Base-by-base conservation (phyloP, 352 stramenopile genomes). In the Globisporangium uncinulatum region DNA sequence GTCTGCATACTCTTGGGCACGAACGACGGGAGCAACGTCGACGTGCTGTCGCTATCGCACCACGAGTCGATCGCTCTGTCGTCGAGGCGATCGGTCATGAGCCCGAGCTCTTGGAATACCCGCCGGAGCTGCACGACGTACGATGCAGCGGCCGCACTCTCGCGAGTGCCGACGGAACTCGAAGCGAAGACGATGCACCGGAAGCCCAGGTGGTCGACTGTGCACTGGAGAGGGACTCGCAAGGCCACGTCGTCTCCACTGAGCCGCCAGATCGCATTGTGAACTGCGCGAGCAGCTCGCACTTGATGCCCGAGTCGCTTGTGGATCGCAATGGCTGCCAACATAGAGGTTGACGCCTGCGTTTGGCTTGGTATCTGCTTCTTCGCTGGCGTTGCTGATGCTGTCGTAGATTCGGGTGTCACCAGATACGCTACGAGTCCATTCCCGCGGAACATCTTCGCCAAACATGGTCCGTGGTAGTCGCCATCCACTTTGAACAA, bases 141-240 rank as follows among this genome's bases (percentile, higher is more conserved):
- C 6, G 7, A 9, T 10, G 6, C 15, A 6, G 42, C 17, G 4
- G 32, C 31, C 20, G 31, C 15, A 10, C 17, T 29, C 6, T 17
- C 20, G 42, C 20, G 3, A 20, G n/a, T 7, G 5, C 42, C 0
- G 1, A 24, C 2, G 42, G n/a, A 13, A 47, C 7, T 45, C 34
- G 70, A 74, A 39, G 72, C 74, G 7, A 91, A 53, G 1, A 87
- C 71, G 17, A 83, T 67, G 13, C 60, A 69, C 7, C 74, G 73
- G 47, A 76, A 85, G 1, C 79, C 81, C 21, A 87, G 53, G 45
- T 88, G 73, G 61, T 91, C 76, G 17, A 89, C 59, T 10, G 51
- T 57, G 44, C 81, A 88, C 51, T 91, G 78, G 0, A 91, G 63
- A 0, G 78, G 81, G 14, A 88, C 61, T 24, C 62, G 56, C 14